Conservation (phyloP, 73 alveolate genomes). For the Symbiodinium pilosum region DNA sequence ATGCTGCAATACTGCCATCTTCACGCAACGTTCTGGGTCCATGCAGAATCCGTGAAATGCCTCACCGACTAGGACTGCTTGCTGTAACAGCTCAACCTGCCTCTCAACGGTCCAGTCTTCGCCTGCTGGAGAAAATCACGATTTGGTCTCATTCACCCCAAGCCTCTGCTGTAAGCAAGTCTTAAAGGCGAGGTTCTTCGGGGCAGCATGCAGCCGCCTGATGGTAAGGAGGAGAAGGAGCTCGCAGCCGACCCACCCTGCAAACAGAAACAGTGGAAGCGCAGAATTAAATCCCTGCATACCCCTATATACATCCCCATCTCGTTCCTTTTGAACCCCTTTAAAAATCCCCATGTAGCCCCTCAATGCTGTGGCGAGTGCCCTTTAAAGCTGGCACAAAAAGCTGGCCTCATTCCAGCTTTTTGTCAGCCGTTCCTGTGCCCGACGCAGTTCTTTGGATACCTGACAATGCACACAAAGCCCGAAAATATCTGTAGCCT, state of each 20-base stretch:
- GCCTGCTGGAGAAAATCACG: no score
- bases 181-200: no score
- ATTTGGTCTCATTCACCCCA: no score
- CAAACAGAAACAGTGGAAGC: not conserved
- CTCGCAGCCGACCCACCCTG: not conserved
- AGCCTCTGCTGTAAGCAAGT: no score
- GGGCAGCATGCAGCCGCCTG: not conserved
- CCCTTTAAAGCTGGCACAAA: not conserved
- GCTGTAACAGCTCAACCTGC: not conserved
- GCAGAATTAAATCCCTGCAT: not conserved
- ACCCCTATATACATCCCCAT: not conserved
- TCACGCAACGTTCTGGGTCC: not conserved
- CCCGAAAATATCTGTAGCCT: not conserved
- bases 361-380: no score
- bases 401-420: not conserved
- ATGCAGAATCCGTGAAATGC: not conserved
- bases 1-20: no score
- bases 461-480: not conserved
- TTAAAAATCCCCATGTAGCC: no score
- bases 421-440: conserved; percentile 6
- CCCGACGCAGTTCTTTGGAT: conserved; percentile 11
- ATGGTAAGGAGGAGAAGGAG: not conserved
- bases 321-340: no score
- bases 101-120: conserved; percentile 54
- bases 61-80: not conserved